Conservation (phyloP, 2,329 filamentous ascomycete genomes). For the Phyllosticta paracitricarpa region DNA sequence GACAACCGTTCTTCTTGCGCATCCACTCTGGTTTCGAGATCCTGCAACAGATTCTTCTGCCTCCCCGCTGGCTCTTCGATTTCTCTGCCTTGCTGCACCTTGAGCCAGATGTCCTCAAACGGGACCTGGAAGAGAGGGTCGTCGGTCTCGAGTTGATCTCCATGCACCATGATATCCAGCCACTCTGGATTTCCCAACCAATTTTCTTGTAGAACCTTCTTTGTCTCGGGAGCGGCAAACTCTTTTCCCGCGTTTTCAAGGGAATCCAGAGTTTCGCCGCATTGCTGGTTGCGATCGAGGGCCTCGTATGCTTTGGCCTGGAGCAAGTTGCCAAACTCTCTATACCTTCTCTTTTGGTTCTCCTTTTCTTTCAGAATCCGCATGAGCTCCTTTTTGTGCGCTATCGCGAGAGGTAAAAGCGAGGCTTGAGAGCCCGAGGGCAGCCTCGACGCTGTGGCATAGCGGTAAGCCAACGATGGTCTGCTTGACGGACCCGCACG, state of each 20-base stretch:
- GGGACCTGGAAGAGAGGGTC: constrained; percentile 56
- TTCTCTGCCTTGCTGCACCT: constrained; percentile 50
- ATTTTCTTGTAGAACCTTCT: constrained; percentile 55
- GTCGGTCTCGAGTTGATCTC: constrained; percentile 46
- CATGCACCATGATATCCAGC: constrained; percentile 60
- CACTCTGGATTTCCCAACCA: constrained; percentile 72
- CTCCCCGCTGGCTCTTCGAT: constrained; percentile 36
- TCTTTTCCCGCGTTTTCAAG: constrained; percentile 11
- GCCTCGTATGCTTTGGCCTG: constrained; percentile 52
- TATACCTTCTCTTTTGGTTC: constrained; percentile 48
- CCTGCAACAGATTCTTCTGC: constrained; percentile 44
- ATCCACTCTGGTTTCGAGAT: constrained; percentile 58
- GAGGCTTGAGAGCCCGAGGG: constrained; percentile 24
- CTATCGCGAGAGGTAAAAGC: constrained; percentile 58
- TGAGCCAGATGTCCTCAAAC: constrained; percentile 63
- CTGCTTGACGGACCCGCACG: constrained; percentile 33
- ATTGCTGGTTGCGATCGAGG: constrained; percentile 40
- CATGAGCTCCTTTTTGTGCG: constrained; percentile 59
- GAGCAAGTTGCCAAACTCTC: constrained; percentile 56
- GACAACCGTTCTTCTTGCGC: constrained; percentile 58
- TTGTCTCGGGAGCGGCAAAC: constrained; percentile 31
- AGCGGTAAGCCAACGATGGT: constrained; percentile 38
- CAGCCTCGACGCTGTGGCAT: constrained; percentile 34
- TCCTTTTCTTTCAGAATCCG: constrained; percentile 50
- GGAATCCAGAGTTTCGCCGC: constrained; percentile 21